Conservation (phyloP, 2,329 filamentous ascomycete species). For the Neurospora sp. region DNA sequence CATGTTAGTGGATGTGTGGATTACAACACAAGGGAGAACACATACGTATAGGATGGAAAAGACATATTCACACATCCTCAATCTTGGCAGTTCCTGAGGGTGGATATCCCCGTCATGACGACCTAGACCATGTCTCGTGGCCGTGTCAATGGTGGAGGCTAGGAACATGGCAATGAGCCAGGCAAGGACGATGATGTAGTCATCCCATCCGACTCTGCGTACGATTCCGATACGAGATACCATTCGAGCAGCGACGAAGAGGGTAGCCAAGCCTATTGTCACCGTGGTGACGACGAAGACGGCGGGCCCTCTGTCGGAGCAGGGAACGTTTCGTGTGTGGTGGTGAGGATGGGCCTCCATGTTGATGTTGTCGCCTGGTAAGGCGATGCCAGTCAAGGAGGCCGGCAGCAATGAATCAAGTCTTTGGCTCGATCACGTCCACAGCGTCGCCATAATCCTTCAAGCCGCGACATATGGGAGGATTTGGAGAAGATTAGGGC, state of each 20-base stretch:
- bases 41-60: constrained; percentile 54
- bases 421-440: constrained; percentile 1
- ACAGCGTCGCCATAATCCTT: constrained; percentile 3
- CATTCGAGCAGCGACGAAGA: constrained; percentile 67
- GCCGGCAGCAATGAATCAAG: constrained; percentile 2
- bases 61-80: constrained; percentile 53
- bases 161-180: constrained; percentile 65
- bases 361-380: background rate
- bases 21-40: constrained; percentile 18
- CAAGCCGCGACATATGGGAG: constrained; percentile 1
- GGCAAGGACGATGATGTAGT: constrained; percentile 70
- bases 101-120: constrained; percentile 53
- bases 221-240: constrained; percentile 66
- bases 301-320: constrained; percentile 40
- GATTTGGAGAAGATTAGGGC: background rate
- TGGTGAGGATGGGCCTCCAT: background rate
- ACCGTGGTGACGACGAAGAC: constrained; percentile 62
- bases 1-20: constrained; percentile 1
- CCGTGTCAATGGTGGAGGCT: constrained; percentile 56
- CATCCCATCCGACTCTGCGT: constrained; percentile 61
- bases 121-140: constrained; percentile 56
- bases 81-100: constrained; percentile 31
- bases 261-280: constrained; percentile 57
- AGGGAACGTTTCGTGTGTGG: constrained; percentile 18
- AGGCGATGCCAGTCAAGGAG: constrained; percentile 1